These are phyloP conservation scores for Nitzschia sp. DNA, from an alignment of 108 stramenopile species.

Conservation along the genomic window DNA sequence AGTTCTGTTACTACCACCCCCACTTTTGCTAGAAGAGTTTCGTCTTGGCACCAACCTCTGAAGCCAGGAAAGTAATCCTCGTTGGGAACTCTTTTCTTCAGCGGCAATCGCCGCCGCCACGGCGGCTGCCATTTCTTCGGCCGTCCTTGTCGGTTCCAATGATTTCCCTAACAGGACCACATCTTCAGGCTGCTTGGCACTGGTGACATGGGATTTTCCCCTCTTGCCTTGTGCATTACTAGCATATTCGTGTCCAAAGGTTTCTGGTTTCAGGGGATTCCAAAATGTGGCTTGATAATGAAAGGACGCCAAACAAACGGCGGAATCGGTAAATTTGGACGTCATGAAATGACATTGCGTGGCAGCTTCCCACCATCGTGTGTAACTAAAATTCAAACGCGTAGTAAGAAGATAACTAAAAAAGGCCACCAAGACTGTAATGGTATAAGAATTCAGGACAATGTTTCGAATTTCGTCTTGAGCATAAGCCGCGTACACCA, in stretches of 20 bases:
- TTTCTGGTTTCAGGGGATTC: background rate
- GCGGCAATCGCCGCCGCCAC: background rate
- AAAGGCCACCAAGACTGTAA: background rate
- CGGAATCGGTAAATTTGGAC: slow-evolving; percentile 67
- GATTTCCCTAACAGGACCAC: too few relatives aligned
- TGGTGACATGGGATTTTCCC: background rate
- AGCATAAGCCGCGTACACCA: slow-evolving; percentile 15
- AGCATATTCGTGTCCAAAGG: background rate
- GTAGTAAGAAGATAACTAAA: slow-evolving; percentile 54
- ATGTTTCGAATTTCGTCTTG: background rate
- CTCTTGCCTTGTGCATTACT: background rate
- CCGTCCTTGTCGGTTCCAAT: too few relatives aligned
- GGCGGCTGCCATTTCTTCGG: background rate
- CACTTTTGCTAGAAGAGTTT: background rate
- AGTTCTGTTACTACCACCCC: too few relatives aligned
- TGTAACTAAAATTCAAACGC: slow-evolving; percentile 54
- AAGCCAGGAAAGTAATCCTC: background rate
- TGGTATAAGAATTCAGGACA: background rate
- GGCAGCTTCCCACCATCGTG: slow-evolving; percentile 68
- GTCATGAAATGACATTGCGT: slow-evolving; percentile 64
- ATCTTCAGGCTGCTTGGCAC: background rate
- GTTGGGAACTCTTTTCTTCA: background rate
- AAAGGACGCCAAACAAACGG: slow-evolving; percentile 59
- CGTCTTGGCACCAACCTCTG: background rate
- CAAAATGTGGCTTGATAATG: slow-evolving; percentile 54